Evolutionary conservation across 768 basidiomycete species (phyloP), one percentile per base, ranked within the genome.

Genomic region (Trametes cingulata): DNA sequence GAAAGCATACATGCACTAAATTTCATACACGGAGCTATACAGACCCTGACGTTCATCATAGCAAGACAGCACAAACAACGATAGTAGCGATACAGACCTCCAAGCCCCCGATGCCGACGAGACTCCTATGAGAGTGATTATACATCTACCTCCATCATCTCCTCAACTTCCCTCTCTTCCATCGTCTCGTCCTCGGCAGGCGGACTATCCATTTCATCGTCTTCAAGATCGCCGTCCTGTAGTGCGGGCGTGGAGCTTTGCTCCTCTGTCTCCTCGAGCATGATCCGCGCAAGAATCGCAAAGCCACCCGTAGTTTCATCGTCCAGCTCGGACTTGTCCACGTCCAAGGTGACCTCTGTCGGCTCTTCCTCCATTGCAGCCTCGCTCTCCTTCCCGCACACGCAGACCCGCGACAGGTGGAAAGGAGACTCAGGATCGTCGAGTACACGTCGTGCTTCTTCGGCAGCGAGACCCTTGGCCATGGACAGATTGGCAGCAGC

Each of bases 401-500:
- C 70, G 61, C 82, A 84, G 36, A 84, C 47, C 8, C 67, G 69
- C 1, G 70, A 60, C 29, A 91, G 71, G 42, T 70, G 75, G 55
- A 78, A 77, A 0, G 80, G 78, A 24, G 79, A 81, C 19, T 65
- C 67, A 1, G 74, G 59, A 58, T 87, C 82, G 55, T 73, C 76
- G 58, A 91, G 74, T 29, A 82, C 70, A n/a, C 74, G 68, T 40
- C 84, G 72, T 0, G 88, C 87, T 24, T 79, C 75, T 69, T 89
- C 87, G 1, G 89, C 80, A 1, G 85, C 88, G 45, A 85, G 78
- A 27, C 85, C 85, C 67, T 85, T 89, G 3, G 88, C 85, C n/a
- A 89, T 76, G 1, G 78, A 77, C 36, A 78, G 72, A 61, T 84
- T 90, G 6, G 75, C 65, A 10, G 84, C 84, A 12, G 83, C 74